Evolutionary conservation across 768 basidiomycete genomes (phyloP).

Genomic region (Hericium erinaceus): DNA sequence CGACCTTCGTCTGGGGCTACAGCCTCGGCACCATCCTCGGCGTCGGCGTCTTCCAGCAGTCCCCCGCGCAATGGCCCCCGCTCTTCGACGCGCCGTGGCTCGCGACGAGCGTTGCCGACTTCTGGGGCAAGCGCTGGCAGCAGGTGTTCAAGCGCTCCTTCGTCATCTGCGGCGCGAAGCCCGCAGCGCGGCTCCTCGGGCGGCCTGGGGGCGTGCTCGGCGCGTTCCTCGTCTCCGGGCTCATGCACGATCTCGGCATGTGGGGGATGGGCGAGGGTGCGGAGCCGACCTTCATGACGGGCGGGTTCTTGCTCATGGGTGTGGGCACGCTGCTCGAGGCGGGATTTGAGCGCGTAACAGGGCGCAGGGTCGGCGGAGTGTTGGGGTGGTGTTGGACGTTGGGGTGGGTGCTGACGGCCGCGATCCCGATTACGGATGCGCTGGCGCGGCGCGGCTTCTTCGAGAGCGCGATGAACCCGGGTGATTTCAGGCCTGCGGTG

Average conservation of each 20-base stretch:
- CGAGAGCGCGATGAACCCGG: conserved; percentile 8
- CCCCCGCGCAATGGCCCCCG: conserved; percentile 49
- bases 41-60: conserved; percentile 5
- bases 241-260: conserved; percentile 12
- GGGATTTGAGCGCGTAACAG: conserved; percentile 3
- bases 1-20: conserved; percentile 9
- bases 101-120: conserved; percentile 47
- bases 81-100: conserved; percentile 49
- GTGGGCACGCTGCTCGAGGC: conserved; percentile 8
- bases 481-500: conserved; percentile 5
- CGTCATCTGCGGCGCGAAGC: conserved; percentile 39
- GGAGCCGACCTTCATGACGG: conserved; percentile 5
- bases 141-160: conserved; percentile 55
- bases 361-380: conserved; percentile 5
- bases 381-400: conserved; percentile 11
- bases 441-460: conserved; percentile 11
- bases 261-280: conserved; percentile 7
- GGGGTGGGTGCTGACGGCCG: conserved; percentile 8
- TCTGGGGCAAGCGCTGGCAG: conserved; percentile 65
- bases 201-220: conserved; percentile 7
- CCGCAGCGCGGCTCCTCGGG: conserved; percentile 14
- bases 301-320: conserved; percentile 13
- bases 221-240: conserved; percentile 12
- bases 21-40: conserved; percentile 5
- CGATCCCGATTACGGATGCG: conserved; percentile 9